Base-by-base conservation (phyloP, 108 stramenopile species). In the Tribonema minus region DNA sequence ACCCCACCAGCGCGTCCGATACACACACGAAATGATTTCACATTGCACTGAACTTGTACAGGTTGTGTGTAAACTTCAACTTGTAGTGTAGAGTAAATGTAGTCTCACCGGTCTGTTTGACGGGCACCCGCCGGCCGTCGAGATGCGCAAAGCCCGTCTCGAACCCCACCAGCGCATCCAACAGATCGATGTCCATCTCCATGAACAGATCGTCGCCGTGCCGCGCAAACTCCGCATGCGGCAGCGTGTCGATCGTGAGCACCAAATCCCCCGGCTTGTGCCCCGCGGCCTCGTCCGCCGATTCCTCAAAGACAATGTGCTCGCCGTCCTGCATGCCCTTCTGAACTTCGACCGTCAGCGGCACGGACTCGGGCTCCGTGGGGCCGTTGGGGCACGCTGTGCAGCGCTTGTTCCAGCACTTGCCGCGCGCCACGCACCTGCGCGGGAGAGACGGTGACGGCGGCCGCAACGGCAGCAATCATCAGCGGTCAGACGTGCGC, bases 341-440 rank as follows among this genome's bases (percentile, higher is more conserved):
- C 35, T 84, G 64, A 1, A 95, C 77, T 73, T 96, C 94, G 60
- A 96, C 88, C 0, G 97, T 96, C 70, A 98, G 82, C 41, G 90
- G 88, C 64, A 95, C 94, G 83, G 91, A 91, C 85, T 98, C 97
- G 25, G 93, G 84, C 68, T 92, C 85, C 4, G 97, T 98, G 70
- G 93, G 87, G 2, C 91, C 91, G n/a, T 88, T 85, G 3, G 94
- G 46, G 46, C 46, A 54, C 20, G 46, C 46, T 54, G 9, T 54
- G 46, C 46, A 54, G 46, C 46, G 46, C 46, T 54, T 54, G 46
- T 15, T 20, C 46, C 46, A 54, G 46, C 46, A 54, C 46, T 54
- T 54, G 46, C 46, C 46, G 46, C 46, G 46, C 20, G 46, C 46
- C 20, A 54, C 20, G 20, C 46, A n/a, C n/a, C n/a, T n/a, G n/a